A percentile compares a stretch with the other conserved stretches of the same genome.
Conservation (phyloP, 2,329 filamentous ascomycete species). For the Orbilia quercus region DNA sequence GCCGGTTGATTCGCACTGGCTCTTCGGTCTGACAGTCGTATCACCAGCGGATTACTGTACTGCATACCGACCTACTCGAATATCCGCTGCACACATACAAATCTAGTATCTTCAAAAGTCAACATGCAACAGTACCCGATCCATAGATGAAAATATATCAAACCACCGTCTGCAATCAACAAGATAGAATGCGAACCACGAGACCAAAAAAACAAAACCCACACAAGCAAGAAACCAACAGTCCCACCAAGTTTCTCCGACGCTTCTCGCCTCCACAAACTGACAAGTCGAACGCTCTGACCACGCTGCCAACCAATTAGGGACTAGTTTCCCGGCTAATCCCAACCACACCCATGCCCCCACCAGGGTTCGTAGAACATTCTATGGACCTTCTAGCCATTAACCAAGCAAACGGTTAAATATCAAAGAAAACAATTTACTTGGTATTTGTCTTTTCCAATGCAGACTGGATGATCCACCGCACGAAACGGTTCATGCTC, state of each 20-base stretch:
- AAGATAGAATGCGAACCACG: too few species aligned
- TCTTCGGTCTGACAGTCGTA: too few species aligned
- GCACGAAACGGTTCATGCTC: conserved; percentile 37
- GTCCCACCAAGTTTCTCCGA: conserved; percentile 49
- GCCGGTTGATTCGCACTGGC: neutral
- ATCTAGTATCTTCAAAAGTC: too few species aligned
- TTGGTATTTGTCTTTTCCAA: conserved; percentile 40
- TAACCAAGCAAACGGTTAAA: conserved; percentile 47
- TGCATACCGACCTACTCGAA: too few species aligned
- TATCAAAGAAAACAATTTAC: conserved; percentile 23
- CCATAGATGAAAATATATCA: too few species aligned
- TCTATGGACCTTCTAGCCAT: conserved; percentile 54
- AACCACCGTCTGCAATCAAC: too few species aligned
- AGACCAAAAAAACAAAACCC: too few species aligned
- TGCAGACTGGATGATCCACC: conserved; percentile 22
- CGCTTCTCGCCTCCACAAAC: conserved; percentile 35
- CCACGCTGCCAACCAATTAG: conserved; percentile 40
- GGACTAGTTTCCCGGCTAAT: conserved; percentile 44
- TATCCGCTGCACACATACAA: too few species aligned
- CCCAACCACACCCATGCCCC: conserved; percentile 36
- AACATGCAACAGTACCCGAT: too few species aligned
- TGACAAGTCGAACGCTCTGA: conserved; percentile 37
- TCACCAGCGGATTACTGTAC: too few species aligned
- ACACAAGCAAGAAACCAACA: neutral
- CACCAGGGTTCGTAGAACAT: conserved; percentile 47